A percentile compares a stretch with the other conserved stretches of the same genome.
Conservation (phyloP, 331 rosid genomes). For the Pyrus hybrid region DNA sequence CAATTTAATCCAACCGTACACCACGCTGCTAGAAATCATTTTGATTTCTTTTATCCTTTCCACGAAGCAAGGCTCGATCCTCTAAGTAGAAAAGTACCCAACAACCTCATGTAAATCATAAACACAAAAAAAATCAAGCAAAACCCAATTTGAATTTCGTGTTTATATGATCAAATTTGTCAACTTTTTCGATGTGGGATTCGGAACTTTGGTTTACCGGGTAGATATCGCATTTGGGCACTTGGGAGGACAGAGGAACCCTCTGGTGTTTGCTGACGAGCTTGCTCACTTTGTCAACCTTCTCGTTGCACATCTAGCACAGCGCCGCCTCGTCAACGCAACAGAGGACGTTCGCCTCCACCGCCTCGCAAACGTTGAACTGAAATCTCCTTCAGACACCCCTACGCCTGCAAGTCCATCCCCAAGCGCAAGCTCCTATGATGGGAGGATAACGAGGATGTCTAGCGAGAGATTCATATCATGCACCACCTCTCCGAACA, state of each 20-base stretch:
- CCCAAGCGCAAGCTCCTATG: conserved; percentile 40
- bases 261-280: conserved; percentile 93
- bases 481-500: conserved; percentile 45
- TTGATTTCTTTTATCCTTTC: conserved; percentile 17
- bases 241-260: conserved; percentile 27
- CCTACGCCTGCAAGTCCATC: conserved; percentile 35
- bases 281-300: conserved; percentile 88
- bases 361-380: conserved; percentile 72
- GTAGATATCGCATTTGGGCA: conserved; percentile 92
- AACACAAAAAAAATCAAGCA: background rate
- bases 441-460: conserved; percentile 31
- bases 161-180: background rate
- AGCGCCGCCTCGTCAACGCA: conserved; percentile 96
- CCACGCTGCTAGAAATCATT: too few species aligned
- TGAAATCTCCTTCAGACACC: conserved; percentile 8
- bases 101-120: conserved; percentile 51
- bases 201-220: conserved; percentile 35
- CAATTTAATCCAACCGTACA: too few species aligned
- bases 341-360: conserved; percentile 84
- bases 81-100: conserved; percentile 90
- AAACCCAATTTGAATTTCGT: background rate
- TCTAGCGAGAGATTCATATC: conserved; percentile 44
- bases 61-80: conserved; percentile 84
- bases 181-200: background rate
- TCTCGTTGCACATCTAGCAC: conserved; percentile 88